phyloP scores from a whole-genome alignment of 1,284 basidiomycete genomes.

The Rhodotorula sp. region DNA sequence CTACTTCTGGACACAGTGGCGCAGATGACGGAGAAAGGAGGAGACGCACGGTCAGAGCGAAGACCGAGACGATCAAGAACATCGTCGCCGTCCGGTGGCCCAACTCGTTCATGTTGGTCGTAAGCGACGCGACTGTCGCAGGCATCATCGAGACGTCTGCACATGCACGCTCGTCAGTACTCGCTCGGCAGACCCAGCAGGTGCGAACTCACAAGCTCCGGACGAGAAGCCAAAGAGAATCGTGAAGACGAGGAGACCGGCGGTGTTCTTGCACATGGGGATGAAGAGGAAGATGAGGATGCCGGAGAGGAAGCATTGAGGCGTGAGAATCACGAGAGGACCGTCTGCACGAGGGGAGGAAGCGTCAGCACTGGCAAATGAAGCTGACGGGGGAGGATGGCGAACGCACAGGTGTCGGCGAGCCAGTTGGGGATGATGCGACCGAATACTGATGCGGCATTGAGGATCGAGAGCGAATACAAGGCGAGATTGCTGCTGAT shows the following conservation, averaged over 20 bases:
- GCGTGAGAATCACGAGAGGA: conserved; percentile 39
- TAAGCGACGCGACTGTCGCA: conserved; percentile 23
- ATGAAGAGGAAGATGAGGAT: conserved; percentile 39
- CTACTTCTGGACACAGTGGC: not conserved
- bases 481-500: conserved; percentile 39
- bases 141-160: conserved; percentile 37
- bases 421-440: conserved; percentile 35
- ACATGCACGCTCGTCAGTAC: not conserved
- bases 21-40: no score
- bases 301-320: conserved; percentile 35
- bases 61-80: conserved; percentile 43
- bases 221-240: conserved; percentile 47
- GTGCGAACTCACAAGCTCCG: conserved; percentile 19
- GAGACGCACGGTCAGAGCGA: conserved; percentile 39
- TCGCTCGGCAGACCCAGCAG: no score
- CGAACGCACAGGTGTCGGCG: conserved; percentile 28
- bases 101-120: conserved; percentile 30
- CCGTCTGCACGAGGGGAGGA: conserved; percentile 17
- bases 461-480: conserved; percentile 42
- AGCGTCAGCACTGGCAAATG: no score
- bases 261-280: conserved; percentile 29
- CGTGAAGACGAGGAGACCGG: conserved; percentile 44
- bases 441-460: conserved; percentile 41
- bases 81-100: conserved; percentile 39
- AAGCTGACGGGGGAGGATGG: no score